These are phyloP conservation scores for Kluyveromyces marxianus DNA, from an alignment of 1,139 yeast species.

Conservation along the genomic window DNA sequence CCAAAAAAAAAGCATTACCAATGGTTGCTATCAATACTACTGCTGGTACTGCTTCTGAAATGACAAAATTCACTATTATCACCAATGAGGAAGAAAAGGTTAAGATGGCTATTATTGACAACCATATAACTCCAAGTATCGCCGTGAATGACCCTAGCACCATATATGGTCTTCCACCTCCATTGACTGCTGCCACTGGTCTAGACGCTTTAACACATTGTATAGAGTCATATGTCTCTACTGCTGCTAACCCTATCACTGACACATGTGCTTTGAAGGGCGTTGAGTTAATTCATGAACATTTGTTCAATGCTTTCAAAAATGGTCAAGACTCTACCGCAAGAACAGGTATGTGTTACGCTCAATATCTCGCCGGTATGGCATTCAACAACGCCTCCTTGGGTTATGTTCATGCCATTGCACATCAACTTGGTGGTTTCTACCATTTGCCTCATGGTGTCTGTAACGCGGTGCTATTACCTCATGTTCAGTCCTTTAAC, in stretches of 20 bases:
- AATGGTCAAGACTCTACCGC: conserved; percentile 17
- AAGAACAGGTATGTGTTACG: conserved; percentile 19
- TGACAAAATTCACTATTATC: conserved; percentile 33
- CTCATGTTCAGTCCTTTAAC: conserved; percentile 18
- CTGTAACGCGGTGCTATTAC: conserved; percentile 18
- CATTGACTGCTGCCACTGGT: conserved; percentile 38
- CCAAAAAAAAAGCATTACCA: conserved; percentile 24
- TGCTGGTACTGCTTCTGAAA: conserved; percentile 41
- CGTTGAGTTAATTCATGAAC: conserved; percentile 16
- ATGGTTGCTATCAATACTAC: conserved; percentile 39
- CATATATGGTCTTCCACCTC: conserved; percentile 36
- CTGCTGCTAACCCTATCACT: conserved; percentile 18
- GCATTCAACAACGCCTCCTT: conserved; percentile 21
- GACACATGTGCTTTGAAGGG: conserved; percentile 20
- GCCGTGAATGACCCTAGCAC: conserved; percentile 34
- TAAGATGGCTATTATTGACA: conserved; percentile 21
- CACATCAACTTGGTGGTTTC: conserved; percentile 20
- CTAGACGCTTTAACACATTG: conserved; percentile 40
- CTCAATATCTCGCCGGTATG: conserved; percentile 20
- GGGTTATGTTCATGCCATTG: conserved; percentile 19
- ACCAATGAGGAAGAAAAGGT: conserved; percentile 16
- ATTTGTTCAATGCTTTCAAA: conserved; percentile 12
- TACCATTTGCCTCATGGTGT: conserved; percentile 20
- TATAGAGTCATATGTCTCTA: conserved; percentile 34
- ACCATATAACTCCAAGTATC: conserved; percentile 16